A percentile compares a stretch with the other conserved stretches of the same genome.
Conservation (phyloP, 345 rosid genomes). For the Boechera stricta region DNA sequence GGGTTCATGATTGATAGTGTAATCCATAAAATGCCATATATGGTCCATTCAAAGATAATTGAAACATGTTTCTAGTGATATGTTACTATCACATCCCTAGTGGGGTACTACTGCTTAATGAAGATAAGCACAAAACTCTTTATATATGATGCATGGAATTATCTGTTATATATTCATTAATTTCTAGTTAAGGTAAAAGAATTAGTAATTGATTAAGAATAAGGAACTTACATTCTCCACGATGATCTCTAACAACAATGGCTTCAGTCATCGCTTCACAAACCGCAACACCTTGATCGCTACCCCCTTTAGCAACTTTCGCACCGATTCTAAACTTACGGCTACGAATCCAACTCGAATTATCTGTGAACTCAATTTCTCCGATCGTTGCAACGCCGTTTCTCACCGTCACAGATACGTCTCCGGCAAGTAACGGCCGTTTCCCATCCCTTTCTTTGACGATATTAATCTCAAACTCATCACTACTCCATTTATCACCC, state of each 20-base stretch:
- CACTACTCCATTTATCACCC: slow-evolving; percentile 58
- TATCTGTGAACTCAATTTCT: slow-evolving; percentile 82
- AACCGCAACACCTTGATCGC: slow-evolving; percentile 53
- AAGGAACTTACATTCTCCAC: slow-evolving; percentile 89
- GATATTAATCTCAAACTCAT: slow-evolving; percentile 63
- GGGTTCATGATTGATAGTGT: slow-evolving; percentile 5
- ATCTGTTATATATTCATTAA: background rate
- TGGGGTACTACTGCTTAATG: background rate
- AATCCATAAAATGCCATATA: slow-evolving; percentile 6
- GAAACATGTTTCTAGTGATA: slow-evolving; percentile 25
- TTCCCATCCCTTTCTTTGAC: slow-evolving; percentile 80
- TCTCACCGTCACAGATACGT: slow-evolving; percentile 55
- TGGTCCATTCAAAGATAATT: slow-evolving; percentile 23
- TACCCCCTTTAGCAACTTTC: slow-evolving; percentile 58
- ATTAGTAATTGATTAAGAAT: background rate
- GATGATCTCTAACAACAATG: slow-evolving; percentile 88
- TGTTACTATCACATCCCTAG: slow-evolving; percentile 36
- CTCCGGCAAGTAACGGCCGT: slow-evolving; percentile 92
- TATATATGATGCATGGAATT: background rate
- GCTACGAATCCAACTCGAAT: slow-evolving; percentile 94
- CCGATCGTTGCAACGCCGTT: slow-evolving; percentile 61
- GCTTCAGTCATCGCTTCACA: slow-evolving; percentile 80
- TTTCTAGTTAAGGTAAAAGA: background rate
- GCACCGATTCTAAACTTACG: slow-evolving; percentile 80
- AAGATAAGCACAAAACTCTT: slow-evolving; percentile 1